These are phyloP conservation scores for Salix arbutifolia DNA, from an alignment of 345 rosid species.

Conservation along the genomic window DNA sequence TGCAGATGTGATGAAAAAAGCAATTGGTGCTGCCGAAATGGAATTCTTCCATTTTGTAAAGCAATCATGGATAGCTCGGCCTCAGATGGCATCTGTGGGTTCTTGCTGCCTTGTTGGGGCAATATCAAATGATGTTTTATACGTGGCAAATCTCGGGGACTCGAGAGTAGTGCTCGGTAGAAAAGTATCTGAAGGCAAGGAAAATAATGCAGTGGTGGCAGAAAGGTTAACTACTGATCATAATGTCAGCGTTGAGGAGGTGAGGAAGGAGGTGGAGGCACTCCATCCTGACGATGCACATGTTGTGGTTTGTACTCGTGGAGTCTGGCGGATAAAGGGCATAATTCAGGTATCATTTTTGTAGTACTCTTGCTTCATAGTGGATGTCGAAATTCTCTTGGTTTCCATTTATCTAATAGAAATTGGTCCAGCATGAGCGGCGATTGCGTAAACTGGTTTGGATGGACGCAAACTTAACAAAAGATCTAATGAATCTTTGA, in stretches of 20 bases:
- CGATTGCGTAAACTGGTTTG: too few relatives aligned
- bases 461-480: too few relatives aligned
- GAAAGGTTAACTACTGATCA: constrained; percentile 61
- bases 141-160: constrained; percentile 68
- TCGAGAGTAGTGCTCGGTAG: constrained; percentile 65
- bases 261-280: constrained; percentile 66
- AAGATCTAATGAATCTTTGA: too few relatives aligned
- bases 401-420: too few relatives aligned
- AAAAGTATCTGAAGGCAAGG: constrained; percentile 19
- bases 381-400: too few relatives aligned
- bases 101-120: constrained; percentile 68
- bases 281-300: constrained; percentile 69
- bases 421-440: too few relatives aligned
- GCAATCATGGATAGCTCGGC: constrained; percentile 37
- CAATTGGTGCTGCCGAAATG: constrained; percentile 51
- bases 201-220: constrained; percentile 34
- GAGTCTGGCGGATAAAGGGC: constrained; percentile 73
- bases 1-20: constrained; percentile 46
- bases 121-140: constrained; percentile 35
- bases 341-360: constrained; percentile 54
- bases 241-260: constrained; percentile 56
- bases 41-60: constrained; percentile 51
- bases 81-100: constrained; percentile 59
- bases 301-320: constrained; percentile 45
- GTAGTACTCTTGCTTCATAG: too few relatives aligned